Percentiles rank a stretch among this genome's conserved stretches.
phyloP scores from a whole-genome alignment of 2,329 filamentous ascomycete species.

The Xylariaceae sp. region DNA sequence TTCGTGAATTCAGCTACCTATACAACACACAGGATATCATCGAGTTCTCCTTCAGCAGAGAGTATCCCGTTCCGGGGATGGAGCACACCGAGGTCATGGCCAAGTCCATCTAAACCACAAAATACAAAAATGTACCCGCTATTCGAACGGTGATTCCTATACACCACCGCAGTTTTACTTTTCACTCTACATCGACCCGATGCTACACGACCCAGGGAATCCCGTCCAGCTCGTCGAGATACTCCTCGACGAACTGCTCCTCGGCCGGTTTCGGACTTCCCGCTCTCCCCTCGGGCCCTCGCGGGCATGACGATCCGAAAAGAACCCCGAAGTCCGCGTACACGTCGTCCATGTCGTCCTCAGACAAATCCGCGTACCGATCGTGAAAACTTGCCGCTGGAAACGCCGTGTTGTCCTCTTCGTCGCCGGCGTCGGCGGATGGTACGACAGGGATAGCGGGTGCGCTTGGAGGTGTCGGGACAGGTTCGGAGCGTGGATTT shows the following conservation, averaged over 20 bases:
- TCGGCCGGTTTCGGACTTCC: constrained; percentile 29
- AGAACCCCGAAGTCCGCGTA: constrained; percentile 54
- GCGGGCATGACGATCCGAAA: constrained; percentile 38
- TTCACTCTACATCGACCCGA: neutral
- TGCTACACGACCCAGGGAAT: constrained; percentile 44
- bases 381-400: constrained; percentile 45
- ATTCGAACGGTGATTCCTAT: neutral
- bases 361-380: constrained; percentile 38
- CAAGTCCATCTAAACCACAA: neutral
- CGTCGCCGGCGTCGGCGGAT: constrained; percentile 29
- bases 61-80: no score
- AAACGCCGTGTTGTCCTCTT: constrained; percentile 47
- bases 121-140: neutral
- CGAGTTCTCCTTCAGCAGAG: no score
- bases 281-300: constrained; percentile 24
- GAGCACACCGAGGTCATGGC: no score
- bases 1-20: neutral
- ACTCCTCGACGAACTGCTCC: constrained; percentile 49
- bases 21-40: neutral
- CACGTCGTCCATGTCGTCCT: constrained; percentile 48
- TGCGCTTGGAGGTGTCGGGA: neutral
- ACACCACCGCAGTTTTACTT: neutral
- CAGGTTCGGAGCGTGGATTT: neutral
- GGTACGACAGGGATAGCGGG: neutral
- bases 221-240: constrained; percentile 53